phyloP scores from a whole-genome alignment of 2,329 filamentous ascomycete genomes.

The Cytospora piceicola region DNA sequence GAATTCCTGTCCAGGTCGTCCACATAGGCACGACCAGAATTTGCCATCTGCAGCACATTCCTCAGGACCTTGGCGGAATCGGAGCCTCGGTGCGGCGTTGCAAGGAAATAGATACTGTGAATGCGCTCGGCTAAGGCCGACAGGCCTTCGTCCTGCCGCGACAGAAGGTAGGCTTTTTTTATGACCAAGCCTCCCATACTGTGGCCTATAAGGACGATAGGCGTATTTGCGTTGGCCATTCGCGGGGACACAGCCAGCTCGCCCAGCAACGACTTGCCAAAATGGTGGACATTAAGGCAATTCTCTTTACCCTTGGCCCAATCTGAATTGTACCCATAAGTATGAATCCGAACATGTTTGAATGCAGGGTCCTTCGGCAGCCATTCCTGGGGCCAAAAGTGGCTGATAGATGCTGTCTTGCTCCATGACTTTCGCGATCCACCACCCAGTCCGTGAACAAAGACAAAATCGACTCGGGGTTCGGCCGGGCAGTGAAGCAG shows the following conservation, averaged over 20 bases:
- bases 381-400: constrained; percentile 47
- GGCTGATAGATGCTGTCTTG: constrained; percentile 28
- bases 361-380: constrained; percentile 40
- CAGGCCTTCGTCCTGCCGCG: constrained; percentile 30
- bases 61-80: constrained; percentile 37
- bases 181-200: constrained; percentile 44
- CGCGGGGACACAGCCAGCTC: constrained; percentile 35
- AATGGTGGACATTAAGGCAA: constrained; percentile 35
- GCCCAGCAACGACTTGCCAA: constrained; percentile 39
- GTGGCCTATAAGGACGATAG: constrained; percentile 41
- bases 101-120: constrained; percentile 38
- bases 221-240: constrained; percentile 31
- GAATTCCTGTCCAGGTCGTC: constrained; percentile 34
- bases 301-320: too few species aligned
- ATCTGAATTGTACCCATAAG: constrained; percentile 39
- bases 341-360: constrained; percentile 37
- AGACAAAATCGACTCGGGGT: constrained; percentile 41
- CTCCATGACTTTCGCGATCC: constrained; percentile 46
- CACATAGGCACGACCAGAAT: constrained; percentile 32
- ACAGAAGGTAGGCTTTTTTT: constrained; percentile 40
- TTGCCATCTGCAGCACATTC: constrained; percentile 33
- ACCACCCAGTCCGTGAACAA: constrained; percentile 47
- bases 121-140: constrained; percentile 33
- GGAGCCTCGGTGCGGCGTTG: constrained; percentile 40
- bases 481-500: constrained; percentile 33